Conservation (phyloP, 495 filamentous ascomycete species). For the Opeltia flavorubescens region DNA sequence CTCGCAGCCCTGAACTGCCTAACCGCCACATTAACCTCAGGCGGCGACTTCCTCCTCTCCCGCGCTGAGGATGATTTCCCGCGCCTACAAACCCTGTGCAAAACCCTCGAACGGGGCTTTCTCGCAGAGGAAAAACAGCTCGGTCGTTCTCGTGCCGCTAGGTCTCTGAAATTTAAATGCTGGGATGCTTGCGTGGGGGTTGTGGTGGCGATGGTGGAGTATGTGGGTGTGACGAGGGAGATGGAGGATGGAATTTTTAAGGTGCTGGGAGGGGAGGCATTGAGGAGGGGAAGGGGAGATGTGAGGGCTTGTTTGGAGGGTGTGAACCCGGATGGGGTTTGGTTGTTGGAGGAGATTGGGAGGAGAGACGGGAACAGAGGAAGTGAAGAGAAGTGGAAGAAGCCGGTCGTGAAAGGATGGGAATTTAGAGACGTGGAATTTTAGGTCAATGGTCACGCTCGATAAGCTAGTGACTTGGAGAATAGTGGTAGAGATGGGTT, state of each 20-base stretch:
- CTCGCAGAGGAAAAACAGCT: slow-evolving; percentile 20
- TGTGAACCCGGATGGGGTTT: slow-evolving; percentile 58
- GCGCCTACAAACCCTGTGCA: slow-evolving; percentile 31
- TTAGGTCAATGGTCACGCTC: background rate
- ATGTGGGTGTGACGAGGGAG: slow-evolving; percentile 44
- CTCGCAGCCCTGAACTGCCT: slow-evolving; percentile 54
- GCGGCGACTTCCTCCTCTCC: background rate
- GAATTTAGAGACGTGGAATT: slow-evolving; percentile 20
- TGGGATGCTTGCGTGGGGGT: slow-evolving; percentile 46
- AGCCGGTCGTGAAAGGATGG: slow-evolving; percentile 28
- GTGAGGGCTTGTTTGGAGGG: slow-evolving; percentile 39
- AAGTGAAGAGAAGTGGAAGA: slow-evolving; percentile 21
- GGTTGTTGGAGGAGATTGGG: slow-evolving; percentile 35
- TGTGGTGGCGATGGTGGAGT: slow-evolving; percentile 35
- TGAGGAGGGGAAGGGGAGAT: slow-evolving; percentile 30
- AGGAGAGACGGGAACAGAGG: slow-evolving; percentile 25
- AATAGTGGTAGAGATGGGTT: background rate
- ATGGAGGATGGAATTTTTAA: slow-evolving; percentile 56
- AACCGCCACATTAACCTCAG: slow-evolving; percentile 32
- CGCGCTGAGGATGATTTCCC: background rate
- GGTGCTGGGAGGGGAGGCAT: slow-evolving; percentile 38
- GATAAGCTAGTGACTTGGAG: background rate
- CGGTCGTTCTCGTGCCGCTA: slow-evolving; percentile 23
- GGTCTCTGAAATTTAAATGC: slow-evolving; percentile 25
- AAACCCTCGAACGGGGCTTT: slow-evolving; percentile 15